phyloP scores from a whole-genome alignment of 2,329 filamentous ascomycete genomes.

The Trichoderma lentiforme region DNA sequence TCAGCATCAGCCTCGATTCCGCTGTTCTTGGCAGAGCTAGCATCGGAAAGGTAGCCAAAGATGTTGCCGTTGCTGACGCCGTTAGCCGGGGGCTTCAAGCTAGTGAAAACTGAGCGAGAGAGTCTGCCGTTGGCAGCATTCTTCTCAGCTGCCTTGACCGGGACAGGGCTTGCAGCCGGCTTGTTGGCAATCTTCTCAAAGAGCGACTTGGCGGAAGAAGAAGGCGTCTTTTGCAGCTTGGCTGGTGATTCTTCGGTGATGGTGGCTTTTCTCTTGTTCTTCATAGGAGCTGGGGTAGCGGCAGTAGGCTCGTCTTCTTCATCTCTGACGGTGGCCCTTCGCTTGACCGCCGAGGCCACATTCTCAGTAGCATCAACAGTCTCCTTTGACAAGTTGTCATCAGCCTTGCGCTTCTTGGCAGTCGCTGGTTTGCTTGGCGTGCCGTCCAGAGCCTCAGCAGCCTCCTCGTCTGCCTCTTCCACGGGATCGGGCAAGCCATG shows the following conservation, averaged over 20 bases:
- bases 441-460: background rate
- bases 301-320: slow-evolving; percentile 35
- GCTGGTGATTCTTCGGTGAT: slow-evolving; percentile 45
- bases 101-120: slow-evolving; percentile 44
- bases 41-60: slow-evolving; percentile 58
- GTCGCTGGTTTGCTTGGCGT: slow-evolving; percentile 31
- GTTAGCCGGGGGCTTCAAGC: slow-evolving; percentile 33
- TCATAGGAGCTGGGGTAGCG: slow-evolving; percentile 35
- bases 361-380: slow-evolving; percentile 35
- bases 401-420: slow-evolving; percentile 56
- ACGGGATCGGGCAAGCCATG: slow-evolving; percentile 53
- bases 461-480: slow-evolving; percentile 31
- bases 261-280: slow-evolving; percentile 51
- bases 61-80: slow-evolving; percentile 41
- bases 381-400: slow-evolving; percentile 46
- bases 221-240: slow-evolving; percentile 50
- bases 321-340: slow-evolving; percentile 43
- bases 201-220: slow-evolving; percentile 53
- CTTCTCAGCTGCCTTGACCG: slow-evolving; percentile 18
- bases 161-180: slow-evolving; percentile 35
- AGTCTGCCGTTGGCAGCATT: slow-evolving; percentile 38
- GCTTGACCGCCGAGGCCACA: slow-evolving; percentile 44
- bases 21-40: slow-evolving; percentile 53
- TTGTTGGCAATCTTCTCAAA: slow-evolving; percentile 58
- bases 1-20: slow-evolving; percentile 47